These are phyloP conservation scores for Candida xiaguanensis DNA, from an alignment of 805 yeast genomes.

Conservation along the genomic window DNA sequence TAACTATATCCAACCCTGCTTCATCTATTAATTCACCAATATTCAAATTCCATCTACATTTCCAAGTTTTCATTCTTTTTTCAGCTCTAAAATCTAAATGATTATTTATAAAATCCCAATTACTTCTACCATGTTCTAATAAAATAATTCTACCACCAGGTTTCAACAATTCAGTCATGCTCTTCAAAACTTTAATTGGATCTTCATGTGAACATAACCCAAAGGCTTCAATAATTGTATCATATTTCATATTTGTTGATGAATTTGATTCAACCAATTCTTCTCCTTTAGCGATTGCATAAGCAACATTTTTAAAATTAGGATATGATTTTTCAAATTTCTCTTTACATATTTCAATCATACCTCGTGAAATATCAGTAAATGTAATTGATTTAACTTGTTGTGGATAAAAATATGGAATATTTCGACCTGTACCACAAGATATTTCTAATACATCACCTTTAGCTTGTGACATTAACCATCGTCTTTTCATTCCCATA, in stretches of 20 bases:
- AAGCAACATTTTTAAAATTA: slow-evolving; percentile 67
- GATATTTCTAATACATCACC: slow-evolving; percentile 96
- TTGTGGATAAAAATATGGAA: slow-evolving; percentile 64
- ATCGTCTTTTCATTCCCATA: slow-evolving; percentile 64
- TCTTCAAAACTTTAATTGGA: slow-evolving; percentile 76
- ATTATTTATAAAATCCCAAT: slow-evolving; percentile 71
- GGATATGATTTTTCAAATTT: slow-evolving; percentile 73
- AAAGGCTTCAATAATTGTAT: slow-evolving; percentile 89
- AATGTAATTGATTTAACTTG: slow-evolving; percentile 72
- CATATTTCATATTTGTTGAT: slow-evolving; percentile 56
- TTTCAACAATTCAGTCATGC: slow-evolving; percentile 67
- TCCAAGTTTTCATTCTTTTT: slow-evolving; percentile 85
- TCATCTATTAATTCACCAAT: slow-evolving; percentile 82
- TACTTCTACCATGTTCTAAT: slow-evolving; percentile 90
- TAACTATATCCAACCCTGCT: slow-evolving; percentile 79
- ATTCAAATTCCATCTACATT: slow-evolving; percentile 96
- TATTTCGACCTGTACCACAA: slow-evolving; percentile 94
- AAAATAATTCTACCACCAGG: slow-evolving; percentile 89
- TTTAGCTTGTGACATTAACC: slow-evolving; percentile 70
- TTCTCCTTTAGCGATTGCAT: slow-evolving; percentile 88
- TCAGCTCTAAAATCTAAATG: slow-evolving; percentile 81
- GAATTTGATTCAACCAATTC: slow-evolving; percentile 60
- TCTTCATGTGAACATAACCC: slow-evolving; percentile 96
- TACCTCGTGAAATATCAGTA: slow-evolving; percentile 76
- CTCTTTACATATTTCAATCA: slow-evolving; percentile 77